These are phyloP conservation scores for Botryosphaeria dothidea DNA, from an alignment of 2,329 filamentous ascomycete species.

Conservation along the genomic window DNA sequence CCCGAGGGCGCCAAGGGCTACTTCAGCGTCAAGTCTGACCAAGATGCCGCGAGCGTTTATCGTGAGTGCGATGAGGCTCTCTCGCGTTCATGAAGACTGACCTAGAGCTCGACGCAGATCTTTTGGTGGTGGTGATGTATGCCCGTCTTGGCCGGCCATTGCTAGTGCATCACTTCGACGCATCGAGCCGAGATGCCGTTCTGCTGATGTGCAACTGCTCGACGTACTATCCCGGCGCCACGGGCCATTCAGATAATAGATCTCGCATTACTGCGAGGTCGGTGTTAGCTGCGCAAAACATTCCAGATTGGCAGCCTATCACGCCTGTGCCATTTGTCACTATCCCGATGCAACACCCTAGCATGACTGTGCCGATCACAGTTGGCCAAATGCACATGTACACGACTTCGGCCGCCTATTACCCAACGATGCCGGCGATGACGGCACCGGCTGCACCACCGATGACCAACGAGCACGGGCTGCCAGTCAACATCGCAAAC, in stretches of 20 bases:
- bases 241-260: constrained; percentile 30
- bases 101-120: background rate
- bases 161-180: constrained; percentile 23
- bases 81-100: constrained; percentile 29
- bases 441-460: background rate
- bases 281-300: constrained; percentile 4
- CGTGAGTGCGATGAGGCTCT: constrained; percentile 23
- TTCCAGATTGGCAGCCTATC: background rate
- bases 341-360: constrained; percentile 9
- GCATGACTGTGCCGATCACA: constrained; percentile 24
- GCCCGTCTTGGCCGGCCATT: constrained; percentile 26
- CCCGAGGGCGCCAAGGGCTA: constrained; percentile 35
- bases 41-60: constrained; percentile 31
- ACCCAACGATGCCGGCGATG: constrained; percentile 18
- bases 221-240: constrained; percentile 27
- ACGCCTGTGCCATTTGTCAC: background rate
- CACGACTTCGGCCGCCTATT: constrained; percentile 21
- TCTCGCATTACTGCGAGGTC: constrained; percentile 35
- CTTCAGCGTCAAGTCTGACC: constrained; percentile 35
- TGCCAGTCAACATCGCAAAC: constrained; percentile 39
- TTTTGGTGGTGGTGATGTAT: constrained; percentile 32
- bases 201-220: constrained; percentile 39
- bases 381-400: background rate
- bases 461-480: constrained; percentile 30
- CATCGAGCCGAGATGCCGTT: constrained; percentile 26